phyloP scores from a whole-genome alignment of 2,329 filamentous ascomycete species.

The Aspergillus phoenicis region DNA sequence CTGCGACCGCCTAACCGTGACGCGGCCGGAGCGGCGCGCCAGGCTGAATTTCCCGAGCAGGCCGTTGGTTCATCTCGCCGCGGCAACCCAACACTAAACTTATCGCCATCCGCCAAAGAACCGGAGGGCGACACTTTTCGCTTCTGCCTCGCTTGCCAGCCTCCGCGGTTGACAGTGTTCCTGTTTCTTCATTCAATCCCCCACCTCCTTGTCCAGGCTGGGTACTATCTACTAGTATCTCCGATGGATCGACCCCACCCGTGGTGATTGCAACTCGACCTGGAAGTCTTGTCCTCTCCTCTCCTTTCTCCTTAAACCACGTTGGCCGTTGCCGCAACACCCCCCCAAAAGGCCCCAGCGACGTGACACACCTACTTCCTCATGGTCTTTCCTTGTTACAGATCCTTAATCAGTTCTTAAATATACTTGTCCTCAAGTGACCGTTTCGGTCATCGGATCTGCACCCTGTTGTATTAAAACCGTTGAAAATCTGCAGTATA shows the following conservation, averaged over 20 bases:
- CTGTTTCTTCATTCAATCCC: not conserved
- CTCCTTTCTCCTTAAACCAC: slow-evolving; percentile 11
- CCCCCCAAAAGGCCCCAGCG: slow-evolving; percentile 1
- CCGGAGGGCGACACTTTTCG: slow-evolving; percentile 4
- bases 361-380: slow-evolving; percentile 15
- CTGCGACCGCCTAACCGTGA: slow-evolving; percentile 19
- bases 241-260: slow-evolving; percentile 21
- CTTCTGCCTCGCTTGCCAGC: slow-evolving; percentile 10
- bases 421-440: not conserved
- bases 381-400: slow-evolving; percentile 2
- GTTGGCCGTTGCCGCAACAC: slow-evolving; percentile 7
- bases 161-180: not conserved
- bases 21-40: slow-evolving; percentile 12
- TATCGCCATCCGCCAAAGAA: slow-evolving; percentile 6
- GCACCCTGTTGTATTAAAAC: not conserved
- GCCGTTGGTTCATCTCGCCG: slow-evolving; percentile 10
- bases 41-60: slow-evolving; percentile 23
- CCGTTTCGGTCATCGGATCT: not conserved
- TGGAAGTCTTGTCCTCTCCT: slow-evolving; percentile 11
- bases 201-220: not conserved
- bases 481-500: not conserved
- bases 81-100: slow-evolving; percentile 14
- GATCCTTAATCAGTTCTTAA: not conserved
- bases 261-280: slow-evolving; percentile 16
- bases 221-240: slow-evolving; percentile 3